Evolutionary conservation across 345 rosid species (phyloP).

Genomic region (Garcia nutans): DNA sequence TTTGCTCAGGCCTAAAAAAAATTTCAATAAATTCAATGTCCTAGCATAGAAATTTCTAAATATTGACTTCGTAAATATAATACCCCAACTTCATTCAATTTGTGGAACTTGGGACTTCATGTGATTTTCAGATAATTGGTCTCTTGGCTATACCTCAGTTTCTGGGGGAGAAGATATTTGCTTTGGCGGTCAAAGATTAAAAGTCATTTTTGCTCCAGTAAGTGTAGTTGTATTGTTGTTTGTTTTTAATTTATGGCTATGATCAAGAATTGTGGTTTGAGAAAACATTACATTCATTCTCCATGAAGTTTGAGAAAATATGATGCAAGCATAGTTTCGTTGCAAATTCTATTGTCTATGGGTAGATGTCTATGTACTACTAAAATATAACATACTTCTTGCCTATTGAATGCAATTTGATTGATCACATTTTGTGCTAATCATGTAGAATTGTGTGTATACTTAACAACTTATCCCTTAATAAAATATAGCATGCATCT

Average conservation of each 20-base stretch:
- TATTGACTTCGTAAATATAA: neutral
- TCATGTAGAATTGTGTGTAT: neutral
- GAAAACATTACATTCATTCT: neutral
- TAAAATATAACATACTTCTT: neutral
- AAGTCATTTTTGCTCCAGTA: slow-evolving; percentile 74
- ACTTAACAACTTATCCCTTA: neutral
- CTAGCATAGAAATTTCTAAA: neutral
- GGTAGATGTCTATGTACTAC: neutral
- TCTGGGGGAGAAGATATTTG: slow-evolving; percentile 74
- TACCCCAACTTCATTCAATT: slow-evolving; percentile 5
- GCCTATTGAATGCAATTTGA: neutral
- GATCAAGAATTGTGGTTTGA: neutral
- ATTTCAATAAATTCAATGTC: neutral
- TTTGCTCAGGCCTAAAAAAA: too few relatives aligned
- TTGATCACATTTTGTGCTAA: neutral
- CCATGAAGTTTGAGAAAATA: neutral
- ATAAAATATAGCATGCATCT: neutral
- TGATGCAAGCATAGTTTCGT: neutral
- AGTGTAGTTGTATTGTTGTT: neutral
- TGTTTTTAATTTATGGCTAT: neutral
- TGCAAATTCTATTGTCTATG: neutral
- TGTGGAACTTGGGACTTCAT: slow-evolving; percentile 18
- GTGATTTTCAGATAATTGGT: slow-evolving; percentile 63
- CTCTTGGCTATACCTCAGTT: slow-evolving; percentile 58
- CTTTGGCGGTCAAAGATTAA: slow-evolving; percentile 73